Evolutionary conservation across 2,329 filamentous ascomycete genomes (phyloP).

Genomic region (Dryadomyces sulphureus): DNA sequence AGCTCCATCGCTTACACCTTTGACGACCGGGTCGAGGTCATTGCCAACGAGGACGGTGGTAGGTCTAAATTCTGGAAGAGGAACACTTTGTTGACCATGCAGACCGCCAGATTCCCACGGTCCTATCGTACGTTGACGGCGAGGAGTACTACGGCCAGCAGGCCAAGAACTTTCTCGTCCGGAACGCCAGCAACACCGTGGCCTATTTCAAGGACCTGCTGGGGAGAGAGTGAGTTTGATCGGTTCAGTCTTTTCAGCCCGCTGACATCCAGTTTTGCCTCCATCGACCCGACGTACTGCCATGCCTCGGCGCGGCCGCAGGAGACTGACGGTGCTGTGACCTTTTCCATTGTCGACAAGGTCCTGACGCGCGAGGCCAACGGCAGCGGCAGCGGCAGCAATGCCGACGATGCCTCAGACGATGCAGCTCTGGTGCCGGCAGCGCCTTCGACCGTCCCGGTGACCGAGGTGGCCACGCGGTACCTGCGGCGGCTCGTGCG

Average conservation of each 20-base stretch:
- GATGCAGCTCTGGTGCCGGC: conserved; percentile 13
- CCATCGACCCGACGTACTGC: conserved; percentile 89
- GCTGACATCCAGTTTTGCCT: conserved; percentile 52
- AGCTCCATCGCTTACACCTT: conserved; percentile 89
- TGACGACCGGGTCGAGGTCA: conserved; percentile 92
- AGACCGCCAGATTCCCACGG: conserved; percentile 94
- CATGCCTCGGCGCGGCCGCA: conserved; percentile 85
- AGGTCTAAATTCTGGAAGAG: conserved; percentile 17
- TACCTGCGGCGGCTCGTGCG: conserved; percentile 69
- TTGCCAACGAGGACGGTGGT: conserved; percentile 98
- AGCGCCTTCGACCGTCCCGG: conserved; percentile 50
- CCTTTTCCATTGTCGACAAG: conserved; percentile 75
- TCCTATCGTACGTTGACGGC: conserved; percentile 86
- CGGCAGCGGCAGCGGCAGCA: background rate
- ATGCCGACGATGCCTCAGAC: conserved; percentile 31
- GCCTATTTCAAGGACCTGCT: conserved; percentile 94
- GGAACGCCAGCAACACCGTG: conserved; percentile 85
- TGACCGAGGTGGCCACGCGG: conserved; percentile 71
- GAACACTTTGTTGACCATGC: background rate
- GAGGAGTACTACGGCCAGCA: conserved; percentile 96
- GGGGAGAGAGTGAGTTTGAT: conserved; percentile 62
- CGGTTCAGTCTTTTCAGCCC: background rate
- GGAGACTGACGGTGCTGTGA: conserved; percentile 54
- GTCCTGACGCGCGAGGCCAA: conserved; percentile 31
- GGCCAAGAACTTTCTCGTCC: conserved; percentile 83